Conservation (phyloP, 805 yeast genomes). For the Candida golubevii region DNA sequence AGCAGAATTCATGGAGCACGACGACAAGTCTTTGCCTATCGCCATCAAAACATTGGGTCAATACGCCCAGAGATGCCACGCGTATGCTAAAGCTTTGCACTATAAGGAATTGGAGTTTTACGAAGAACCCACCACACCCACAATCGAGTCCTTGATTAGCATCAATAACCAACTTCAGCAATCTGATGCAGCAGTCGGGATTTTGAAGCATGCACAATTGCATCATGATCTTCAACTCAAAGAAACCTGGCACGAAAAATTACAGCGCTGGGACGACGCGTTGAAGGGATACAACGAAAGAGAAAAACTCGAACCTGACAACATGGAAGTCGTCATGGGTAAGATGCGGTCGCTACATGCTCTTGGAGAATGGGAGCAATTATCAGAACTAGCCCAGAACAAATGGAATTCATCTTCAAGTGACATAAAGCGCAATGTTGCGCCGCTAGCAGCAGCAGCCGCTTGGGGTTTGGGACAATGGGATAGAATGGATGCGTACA, state of each 20-base stretch:
- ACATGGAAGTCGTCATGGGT: conserved; percentile 91
- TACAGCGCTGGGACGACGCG: conserved; percentile 98
- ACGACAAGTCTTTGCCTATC: conserved; percentile 89
- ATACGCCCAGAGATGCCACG: conserved; percentile 93
- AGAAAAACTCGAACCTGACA: conserved; percentile 57
- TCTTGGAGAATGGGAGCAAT: conserved; percentile 96
- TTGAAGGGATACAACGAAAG: conserved; percentile 82
- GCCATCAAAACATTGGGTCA: conserved; percentile 86
- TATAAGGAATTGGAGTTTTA: conserved; percentile 93
- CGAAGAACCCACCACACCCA: conserved; percentile 86
- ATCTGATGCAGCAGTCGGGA: conserved; percentile 97
- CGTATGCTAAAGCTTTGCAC: conserved; percentile 95
- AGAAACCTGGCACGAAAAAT: conserved; percentile 96
- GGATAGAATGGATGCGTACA: conserved; percentile 93
- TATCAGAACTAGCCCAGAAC: conserved; percentile 77
- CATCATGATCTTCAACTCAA: conserved; percentile 87
- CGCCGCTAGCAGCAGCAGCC: conserved; percentile 98
- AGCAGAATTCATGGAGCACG: conserved; percentile 97
- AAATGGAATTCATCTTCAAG: conserved; percentile 77
- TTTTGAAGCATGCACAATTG: conserved; percentile 87
- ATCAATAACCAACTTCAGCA: conserved; percentile 94
- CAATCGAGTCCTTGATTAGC: conserved; percentile 86
- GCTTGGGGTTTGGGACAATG: conserved; percentile 98
- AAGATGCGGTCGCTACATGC: conserved; percentile 98
- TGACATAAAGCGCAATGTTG: conserved; percentile 76